These are phyloP conservation scores for Peronospora belbahrii DNA, from an alignment of 352 stramenopile species.

Conservation along the genomic window DNA sequence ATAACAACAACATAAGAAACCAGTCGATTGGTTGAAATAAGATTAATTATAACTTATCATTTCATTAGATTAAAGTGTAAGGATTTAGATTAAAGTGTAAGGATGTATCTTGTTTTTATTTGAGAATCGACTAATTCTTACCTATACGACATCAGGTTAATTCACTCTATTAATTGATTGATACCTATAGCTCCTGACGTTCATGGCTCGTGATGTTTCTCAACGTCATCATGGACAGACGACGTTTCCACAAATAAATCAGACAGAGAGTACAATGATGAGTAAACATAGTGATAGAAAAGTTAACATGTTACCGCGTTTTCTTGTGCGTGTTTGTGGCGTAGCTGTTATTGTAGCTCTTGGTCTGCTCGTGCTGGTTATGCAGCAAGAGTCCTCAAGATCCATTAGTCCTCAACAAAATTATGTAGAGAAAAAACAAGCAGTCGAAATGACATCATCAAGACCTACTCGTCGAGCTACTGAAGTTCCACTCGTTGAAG, in stretches of 20 bases:
- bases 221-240: slow-evolving; percentile 6
- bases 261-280: not conserved
- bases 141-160: too few relatives aligned
- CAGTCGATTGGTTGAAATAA: not conserved
- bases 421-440: slow-evolving; percentile 8
- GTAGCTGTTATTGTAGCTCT: slow-evolving; percentile 21
- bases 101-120: too few relatives aligned
- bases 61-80: too few relatives aligned
- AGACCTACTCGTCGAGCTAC: slow-evolving; percentile 5
- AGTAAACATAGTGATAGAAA: slow-evolving; percentile 1
- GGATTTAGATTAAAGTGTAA: too few relatives aligned
- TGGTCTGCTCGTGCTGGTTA: slow-evolving; percentile 13
- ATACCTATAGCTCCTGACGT: slow-evolving; percentile 5
- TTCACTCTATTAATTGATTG: not conserved
- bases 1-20: too few relatives aligned
- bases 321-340: slow-evolving; percentile 31
- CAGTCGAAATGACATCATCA: too few relatives aligned
- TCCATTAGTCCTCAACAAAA: slow-evolving; percentile 1
- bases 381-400: slow-evolving; percentile 2
- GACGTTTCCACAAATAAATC: slow-evolving; percentile 10
- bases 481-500: slow-evolving; percentile 32
- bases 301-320: slow-evolving; percentile 20
- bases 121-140: too few relatives aligned
- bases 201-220: slow-evolving; percentile 26
- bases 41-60: too few relatives aligned